Evolutionary conservation across 2,329 filamentous ascomycete species (phyloP).

Genomic region (Fusarium neocosmosporiellum): DNA sequence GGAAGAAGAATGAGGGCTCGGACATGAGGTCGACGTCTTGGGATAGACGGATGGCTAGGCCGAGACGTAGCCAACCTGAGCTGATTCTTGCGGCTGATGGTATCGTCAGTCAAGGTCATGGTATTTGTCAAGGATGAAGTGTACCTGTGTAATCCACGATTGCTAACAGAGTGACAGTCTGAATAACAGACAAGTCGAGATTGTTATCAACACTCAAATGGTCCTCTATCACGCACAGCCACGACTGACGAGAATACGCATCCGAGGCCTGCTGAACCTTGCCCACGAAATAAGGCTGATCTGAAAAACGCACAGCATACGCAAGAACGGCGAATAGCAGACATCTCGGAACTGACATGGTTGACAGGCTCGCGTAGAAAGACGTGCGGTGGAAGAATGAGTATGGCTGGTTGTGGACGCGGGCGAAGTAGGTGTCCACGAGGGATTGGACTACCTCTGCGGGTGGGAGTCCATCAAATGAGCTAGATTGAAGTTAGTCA

Average conservation of each 20-base stretch:
- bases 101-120: background rate
- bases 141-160: background rate
- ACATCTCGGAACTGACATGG: background rate
- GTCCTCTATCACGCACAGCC: constrained; percentile 23
- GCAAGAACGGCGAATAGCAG: background rate
- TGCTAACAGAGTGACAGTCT: constrained; percentile 44
- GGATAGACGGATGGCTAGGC: constrained; percentile 47
- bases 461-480: constrained; percentile 6
- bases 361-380: constrained; percentile 6
- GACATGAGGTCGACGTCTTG: constrained; percentile 50
- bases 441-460: constrained; percentile 29
- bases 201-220: constrained; percentile 21
- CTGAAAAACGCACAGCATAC: constrained; percentile 4
- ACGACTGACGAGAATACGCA: constrained; percentile 19
- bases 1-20: constrained; percentile 41
- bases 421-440: constrained; percentile 48
- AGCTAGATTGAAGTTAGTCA: background rate
- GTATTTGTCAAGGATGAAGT: background rate
- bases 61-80: constrained; percentile 52
- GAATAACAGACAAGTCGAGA: constrained; percentile 42
- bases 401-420: constrained; percentile 42
- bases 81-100: constrained; percentile 33
- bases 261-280: constrained; percentile 11
- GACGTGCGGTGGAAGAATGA: constrained; percentile 20
- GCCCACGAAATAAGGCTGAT: constrained; percentile 2